These are phyloP conservation scores for Trichoderma gracile DNA, from an alignment of 2,329 filamentous ascomycete species.

Conservation along the genomic window DNA sequence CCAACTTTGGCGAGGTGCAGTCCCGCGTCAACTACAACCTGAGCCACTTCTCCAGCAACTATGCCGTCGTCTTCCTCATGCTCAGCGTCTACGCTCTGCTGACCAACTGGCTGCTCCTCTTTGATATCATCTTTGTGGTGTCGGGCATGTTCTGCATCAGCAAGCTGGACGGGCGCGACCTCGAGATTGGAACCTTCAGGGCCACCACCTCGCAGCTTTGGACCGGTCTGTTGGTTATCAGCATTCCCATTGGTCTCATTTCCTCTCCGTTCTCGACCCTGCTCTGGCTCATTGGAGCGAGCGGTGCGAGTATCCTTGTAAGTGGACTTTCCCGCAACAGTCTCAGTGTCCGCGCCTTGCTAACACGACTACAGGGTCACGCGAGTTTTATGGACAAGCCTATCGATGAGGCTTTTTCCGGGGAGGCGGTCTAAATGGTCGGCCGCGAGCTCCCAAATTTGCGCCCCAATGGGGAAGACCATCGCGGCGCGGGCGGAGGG, in stretches of 20 bases:
- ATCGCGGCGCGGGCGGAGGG: constrained; percentile 81
- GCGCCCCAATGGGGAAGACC: constrained; percentile 99
- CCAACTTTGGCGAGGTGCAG: constrained; percentile 87
- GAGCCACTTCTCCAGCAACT: constrained; percentile 97
- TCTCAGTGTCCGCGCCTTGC: neutral
- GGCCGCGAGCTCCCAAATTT: constrained; percentile 96
- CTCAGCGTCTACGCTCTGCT: constrained; percentile 93
- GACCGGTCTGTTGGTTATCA: constrained; percentile 79
- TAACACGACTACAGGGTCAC: constrained; percentile 61
- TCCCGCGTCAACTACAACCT: constrained; percentile 96
- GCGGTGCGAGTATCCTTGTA: constrained; percentile 79
- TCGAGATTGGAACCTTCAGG: constrained; percentile 79
- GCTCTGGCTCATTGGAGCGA: constrained; percentile 95
- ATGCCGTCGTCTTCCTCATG: constrained; percentile 90
- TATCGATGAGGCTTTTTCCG: constrained; percentile 99
- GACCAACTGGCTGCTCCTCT: constrained; percentile 82
- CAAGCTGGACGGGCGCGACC: constrained; percentile 83
- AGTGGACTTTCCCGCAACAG: neutral
- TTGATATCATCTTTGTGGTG: constrained; percentile 86
- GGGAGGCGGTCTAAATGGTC: constrained; percentile 99
- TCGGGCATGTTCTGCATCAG: constrained; percentile 89
- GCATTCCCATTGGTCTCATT: constrained; percentile 81
- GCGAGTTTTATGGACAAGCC: constrained; percentile 96
- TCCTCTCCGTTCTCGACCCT: constrained; percentile 82
- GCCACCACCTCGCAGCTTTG: constrained; percentile 93